Percentiles rank a stretch among this genome's conserved stretches.
Evolutionary conservation across 306 rosid species (phyloP).

Genomic region (Castanea crenata): DNA sequence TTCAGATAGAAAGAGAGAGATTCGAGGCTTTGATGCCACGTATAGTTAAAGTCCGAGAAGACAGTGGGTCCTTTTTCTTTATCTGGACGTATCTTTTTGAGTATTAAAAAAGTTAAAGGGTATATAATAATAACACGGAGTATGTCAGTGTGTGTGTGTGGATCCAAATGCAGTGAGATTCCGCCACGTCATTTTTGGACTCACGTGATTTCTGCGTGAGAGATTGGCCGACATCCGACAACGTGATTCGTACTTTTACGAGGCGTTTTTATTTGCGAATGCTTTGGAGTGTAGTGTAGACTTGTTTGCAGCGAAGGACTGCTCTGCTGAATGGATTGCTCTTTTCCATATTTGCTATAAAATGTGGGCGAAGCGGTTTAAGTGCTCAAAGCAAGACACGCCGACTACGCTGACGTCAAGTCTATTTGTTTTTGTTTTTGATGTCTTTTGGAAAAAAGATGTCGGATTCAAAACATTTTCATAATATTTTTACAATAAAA

Average conservation of each 20-base stretch:
- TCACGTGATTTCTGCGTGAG: neutral
- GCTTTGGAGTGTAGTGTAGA: too few species aligned
- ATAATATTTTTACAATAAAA: too few species aligned
- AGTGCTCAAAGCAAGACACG: neutral
- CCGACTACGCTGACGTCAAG: neutral
- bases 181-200: neutral
- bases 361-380: neutral
- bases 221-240: neutral
- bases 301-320: too few species aligned
- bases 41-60: neutral
- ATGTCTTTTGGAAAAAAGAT: too few species aligned
- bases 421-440: too few species aligned
- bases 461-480: accelerated
- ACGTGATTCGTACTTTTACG: neutral
- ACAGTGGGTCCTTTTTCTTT: neutral
- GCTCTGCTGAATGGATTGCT: too few species aligned
- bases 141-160: too few species aligned
- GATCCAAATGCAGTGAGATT: neutral
- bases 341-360: too few species aligned
- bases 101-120: too few species aligned
- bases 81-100: too few species aligned
- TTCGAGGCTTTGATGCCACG: neutral
- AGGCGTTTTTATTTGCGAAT: neutral
- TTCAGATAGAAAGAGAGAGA: neutral
- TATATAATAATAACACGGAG: too few species aligned